phyloP scores from a whole-genome alignment of 2,329 filamentous ascomycete species.

The Ramularia endophylla region DNA sequence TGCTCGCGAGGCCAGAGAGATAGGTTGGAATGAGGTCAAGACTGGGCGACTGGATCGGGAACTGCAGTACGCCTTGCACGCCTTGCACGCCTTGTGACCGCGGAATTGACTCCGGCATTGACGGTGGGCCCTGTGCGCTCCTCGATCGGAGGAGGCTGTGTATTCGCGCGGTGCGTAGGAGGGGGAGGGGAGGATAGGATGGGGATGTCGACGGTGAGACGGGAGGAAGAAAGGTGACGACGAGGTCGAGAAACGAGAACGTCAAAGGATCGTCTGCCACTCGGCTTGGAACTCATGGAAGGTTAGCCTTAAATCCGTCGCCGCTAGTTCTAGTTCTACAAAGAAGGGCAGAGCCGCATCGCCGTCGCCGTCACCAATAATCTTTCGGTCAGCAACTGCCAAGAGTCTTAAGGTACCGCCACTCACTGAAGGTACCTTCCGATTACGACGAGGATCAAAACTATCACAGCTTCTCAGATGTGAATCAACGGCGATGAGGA shows the following conservation, averaged over 20 bases:
- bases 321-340: no score
- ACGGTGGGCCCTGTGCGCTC: constrained; percentile 3
- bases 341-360: no score
- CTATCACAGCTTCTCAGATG: constrained; percentile 2
- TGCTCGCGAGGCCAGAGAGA: constrained; percentile 20
- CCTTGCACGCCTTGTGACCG: constrained; percentile 6
- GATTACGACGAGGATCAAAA: not conserved
- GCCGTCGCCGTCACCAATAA: no score
- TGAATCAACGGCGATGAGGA: constrained; percentile 11
- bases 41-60: constrained; percentile 3
- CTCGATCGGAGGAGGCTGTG: no score
- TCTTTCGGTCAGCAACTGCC: not conserved
- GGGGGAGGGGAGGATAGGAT: constrained; percentile 1
- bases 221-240: no score
- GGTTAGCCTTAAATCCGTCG: no score
- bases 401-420: not conserved
- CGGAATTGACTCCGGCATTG: constrained; percentile 16
- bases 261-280: no score
- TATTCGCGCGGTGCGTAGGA: not conserved
- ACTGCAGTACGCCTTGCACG: constrained; percentile 12
- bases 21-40: constrained; percentile 23
- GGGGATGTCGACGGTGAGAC: no score
- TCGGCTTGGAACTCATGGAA: no score
- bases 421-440: no score
- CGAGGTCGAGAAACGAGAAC: no score